A percentile compares a stretch with the other conserved stretches of the same genome.
phyloP scores from a whole-genome alignment of 1,139 yeast genomes.

The Candida frijolesensis region DNA sequence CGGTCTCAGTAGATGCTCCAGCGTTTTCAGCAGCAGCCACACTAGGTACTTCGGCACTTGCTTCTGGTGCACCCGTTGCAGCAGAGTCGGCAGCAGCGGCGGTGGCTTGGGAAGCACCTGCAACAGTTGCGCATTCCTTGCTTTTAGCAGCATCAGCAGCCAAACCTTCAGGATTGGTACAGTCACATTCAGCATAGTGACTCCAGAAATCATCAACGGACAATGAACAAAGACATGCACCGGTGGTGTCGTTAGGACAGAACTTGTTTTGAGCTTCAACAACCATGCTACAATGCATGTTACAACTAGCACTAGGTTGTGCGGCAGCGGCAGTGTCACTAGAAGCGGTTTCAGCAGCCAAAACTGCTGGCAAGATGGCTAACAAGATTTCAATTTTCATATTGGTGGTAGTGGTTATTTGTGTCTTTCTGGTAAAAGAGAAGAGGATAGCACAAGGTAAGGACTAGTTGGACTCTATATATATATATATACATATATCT shows the following conservation, averaged over 20 bases:
- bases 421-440: background rate
- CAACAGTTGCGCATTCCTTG: slow-evolving; percentile 2
- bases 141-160: slow-evolving; percentile 1
- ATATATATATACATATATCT: background rate
- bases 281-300: slow-evolving; percentile 3
- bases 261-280: slow-evolving; percentile 2
- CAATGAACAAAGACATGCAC: slow-evolving; percentile 9
- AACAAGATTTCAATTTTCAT: slow-evolving; percentile 1
- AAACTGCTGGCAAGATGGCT: slow-evolving; percentile 1
- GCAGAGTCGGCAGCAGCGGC: slow-evolving; percentile 5
- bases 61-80: slow-evolving; percentile 2
- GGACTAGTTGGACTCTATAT: background rate
- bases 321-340: background rate
- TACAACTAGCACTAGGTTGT: background rate
- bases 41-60: slow-evolving; percentile 6
- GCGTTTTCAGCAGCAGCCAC: slow-evolving; percentile 3
- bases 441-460: background rate
- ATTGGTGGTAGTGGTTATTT: background rate
- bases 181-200: slow-evolving; percentile 10
- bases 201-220: slow-evolving; percentile 8
- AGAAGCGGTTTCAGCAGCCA: slow-evolving; percentile 1
- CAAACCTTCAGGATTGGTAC: slow-evolving; percentile 7
- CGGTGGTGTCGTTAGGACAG: slow-evolving; percentile 3
- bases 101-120: slow-evolving; percentile 4
- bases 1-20: background rate